Evolutionary conservation across 208 protist genomes (phyloP), one percentile per base, ranked within the genome.

Genomic region (Acanthamoeba sp.): DNA sequence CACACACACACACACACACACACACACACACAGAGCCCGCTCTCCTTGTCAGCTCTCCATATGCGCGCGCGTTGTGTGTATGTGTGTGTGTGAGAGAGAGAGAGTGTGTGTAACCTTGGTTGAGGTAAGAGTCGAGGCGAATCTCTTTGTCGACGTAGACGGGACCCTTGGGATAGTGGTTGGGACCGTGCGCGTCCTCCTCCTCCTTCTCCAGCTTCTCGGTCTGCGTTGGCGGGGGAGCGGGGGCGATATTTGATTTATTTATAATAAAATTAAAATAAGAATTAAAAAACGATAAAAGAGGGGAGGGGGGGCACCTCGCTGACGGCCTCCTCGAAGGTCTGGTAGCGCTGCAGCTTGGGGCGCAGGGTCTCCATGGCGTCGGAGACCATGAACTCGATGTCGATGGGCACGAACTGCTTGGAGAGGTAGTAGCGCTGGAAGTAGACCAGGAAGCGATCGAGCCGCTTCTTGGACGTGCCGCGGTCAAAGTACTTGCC

Each of bases 301-400:
- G 48, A 29, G 29, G 24, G n/a, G 38, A 66, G 10, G 55, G 34
- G 32, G 20, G 7, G 40, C 29, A 91, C 85, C 85, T 91, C 85
- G 10, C 5, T 73, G 59, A 64, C 59, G 55, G 59, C 85, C 40
- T 91, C 85, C 59, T 91, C 85, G n/a, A 45, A 91, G 38, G 57
- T 91, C 42, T 91, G 85, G 55, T 45, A 91, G 59, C 89, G 57
- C 40, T 82, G 38, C 27, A 93, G 45, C 29, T 93, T 93, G 32
- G 89, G 89, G 59, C 89, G 45, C 7, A 93, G 64, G 4, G 66
- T 40, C 66, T 96, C 92, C 7, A 98, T n/a, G 55, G 69, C 85
- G 71, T 98, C 97, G 24, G 95, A 85, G 6, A 98, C 57, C 71
- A 94, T 95, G 84, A 97, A 97, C 36, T 97, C 95, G 12, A 98